These are phyloP conservation scores for Acanthamoeba culbertsoni DNA, from an alignment of 208 protist species.

Conservation along the genomic window DNA sequence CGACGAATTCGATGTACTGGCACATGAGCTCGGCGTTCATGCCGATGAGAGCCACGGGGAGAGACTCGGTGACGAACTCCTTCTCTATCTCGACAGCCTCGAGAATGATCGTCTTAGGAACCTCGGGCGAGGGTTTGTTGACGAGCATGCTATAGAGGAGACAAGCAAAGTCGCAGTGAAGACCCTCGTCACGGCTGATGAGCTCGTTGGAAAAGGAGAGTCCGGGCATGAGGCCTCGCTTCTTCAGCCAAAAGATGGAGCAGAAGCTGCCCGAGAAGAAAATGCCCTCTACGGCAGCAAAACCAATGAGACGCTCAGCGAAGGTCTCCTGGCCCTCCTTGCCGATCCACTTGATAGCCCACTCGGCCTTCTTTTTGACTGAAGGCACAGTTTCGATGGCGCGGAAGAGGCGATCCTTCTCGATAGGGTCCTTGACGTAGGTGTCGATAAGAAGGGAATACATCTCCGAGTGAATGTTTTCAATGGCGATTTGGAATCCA, in stretches of 20 bases:
- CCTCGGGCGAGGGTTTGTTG: slow-evolving; percentile 88
- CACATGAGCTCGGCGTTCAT: slow-evolving; percentile 98
- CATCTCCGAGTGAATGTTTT: slow-evolving; percentile 96
- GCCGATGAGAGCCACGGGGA: slow-evolving; percentile 98
- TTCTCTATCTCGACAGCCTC: slow-evolving; percentile 96
- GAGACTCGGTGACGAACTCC: slow-evolving; percentile 96
- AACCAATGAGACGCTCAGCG: slow-evolving; percentile 96
- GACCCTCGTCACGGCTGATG: slow-evolving; percentile 98
- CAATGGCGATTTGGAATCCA: slow-evolving; percentile 98
- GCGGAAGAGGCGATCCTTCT: slow-evolving; percentile 94
- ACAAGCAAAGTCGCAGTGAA: slow-evolving; percentile 99
- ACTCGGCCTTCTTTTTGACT: slow-evolving; percentile 98
- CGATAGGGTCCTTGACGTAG: slow-evolving; percentile 93
- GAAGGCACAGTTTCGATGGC: slow-evolving; percentile 96
- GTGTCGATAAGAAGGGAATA: slow-evolving; percentile 92
- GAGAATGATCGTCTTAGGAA: slow-evolving; percentile 88
- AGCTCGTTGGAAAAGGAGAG: slow-evolving; percentile 99
- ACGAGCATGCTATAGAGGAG: slow-evolving; percentile 93
- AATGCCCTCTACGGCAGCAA: slow-evolving; percentile 99
- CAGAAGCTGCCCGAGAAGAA: slow-evolving; percentile 99
- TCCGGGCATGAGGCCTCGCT: slow-evolving; percentile 98
- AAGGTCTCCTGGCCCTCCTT: slow-evolving; percentile 83
- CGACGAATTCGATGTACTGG: slow-evolving; percentile 99
- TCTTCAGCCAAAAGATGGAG: slow-evolving; percentile 99
- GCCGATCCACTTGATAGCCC: slow-evolving; percentile 93